Conservation (phyloP, 2,329 filamentous ascomycete genomes). For the Talaromyces sp. region DNA sequence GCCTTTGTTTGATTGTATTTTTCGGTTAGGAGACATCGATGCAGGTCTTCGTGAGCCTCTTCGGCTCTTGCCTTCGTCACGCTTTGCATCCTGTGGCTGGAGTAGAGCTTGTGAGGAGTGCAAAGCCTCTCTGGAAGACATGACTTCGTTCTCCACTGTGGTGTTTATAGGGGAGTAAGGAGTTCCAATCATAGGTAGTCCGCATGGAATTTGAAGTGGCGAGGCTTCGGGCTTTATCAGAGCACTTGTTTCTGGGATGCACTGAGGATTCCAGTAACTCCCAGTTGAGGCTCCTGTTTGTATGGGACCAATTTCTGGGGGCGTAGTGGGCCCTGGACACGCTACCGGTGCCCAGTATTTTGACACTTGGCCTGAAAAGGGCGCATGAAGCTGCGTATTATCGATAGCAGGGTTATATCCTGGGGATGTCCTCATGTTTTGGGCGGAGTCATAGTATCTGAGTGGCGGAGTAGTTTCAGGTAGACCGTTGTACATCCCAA, state of each 20-base stretch:
- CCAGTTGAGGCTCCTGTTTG: slow-evolving; percentile 12
- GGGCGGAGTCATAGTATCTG: slow-evolving; percentile 27
- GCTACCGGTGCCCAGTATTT: slow-evolving; percentile 31
- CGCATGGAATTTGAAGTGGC: neutral
- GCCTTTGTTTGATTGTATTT: slow-evolving; percentile 41
- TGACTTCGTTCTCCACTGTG: neutral
- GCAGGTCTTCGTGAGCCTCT: neutral
- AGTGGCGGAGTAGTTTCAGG: slow-evolving; percentile 28
- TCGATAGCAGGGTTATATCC: slow-evolving; percentile 29
- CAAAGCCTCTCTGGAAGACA: neutral
- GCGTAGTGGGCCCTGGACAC: slow-evolving; percentile 23
- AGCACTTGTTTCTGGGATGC: slow-evolving; percentile 7
- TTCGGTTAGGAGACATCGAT: slow-evolving; percentile 9
- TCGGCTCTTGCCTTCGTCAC: neutral
- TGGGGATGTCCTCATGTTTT: slow-evolving; percentile 26
- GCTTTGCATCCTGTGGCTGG: neutral
- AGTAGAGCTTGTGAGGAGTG: neutral
- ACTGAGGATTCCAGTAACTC: slow-evolving; percentile 21
- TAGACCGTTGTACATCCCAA: slow-evolving; percentile 26
- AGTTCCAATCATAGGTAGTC: neutral
- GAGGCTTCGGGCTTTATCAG: neutral
- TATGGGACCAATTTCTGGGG: slow-evolving; percentile 13
- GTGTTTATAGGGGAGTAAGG: neutral
- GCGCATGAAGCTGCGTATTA: slow-evolving; percentile 9
- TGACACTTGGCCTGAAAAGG: slow-evolving; percentile 19